Evolutionary conservation across 2,329 filamentous ascomycete species (phyloP).

Genomic region (Exserohilum turcica): DNA sequence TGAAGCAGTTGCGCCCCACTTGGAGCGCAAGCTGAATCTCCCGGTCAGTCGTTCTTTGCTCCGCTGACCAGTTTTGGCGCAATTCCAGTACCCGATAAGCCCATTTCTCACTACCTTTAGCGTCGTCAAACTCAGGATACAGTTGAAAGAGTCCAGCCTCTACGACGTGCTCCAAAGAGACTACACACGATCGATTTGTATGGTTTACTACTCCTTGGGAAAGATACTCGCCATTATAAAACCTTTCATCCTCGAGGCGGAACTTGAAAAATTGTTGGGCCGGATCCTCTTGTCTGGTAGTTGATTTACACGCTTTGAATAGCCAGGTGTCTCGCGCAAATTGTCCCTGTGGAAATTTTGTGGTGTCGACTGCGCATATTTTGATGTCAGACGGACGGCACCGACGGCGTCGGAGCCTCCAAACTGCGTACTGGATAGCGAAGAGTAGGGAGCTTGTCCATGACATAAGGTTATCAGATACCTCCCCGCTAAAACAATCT

Average conservation of each 20-base stretch:
- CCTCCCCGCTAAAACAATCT: neutral
- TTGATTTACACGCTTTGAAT: neutral
- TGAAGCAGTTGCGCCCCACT: neutral
- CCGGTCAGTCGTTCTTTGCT: neutral
- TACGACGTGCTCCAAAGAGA: neutral
- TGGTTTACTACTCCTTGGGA: neutral
- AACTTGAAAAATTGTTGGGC: neutral
- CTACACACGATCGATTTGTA: neutral
- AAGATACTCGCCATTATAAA: neutral
- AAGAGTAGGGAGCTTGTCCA: neutral
- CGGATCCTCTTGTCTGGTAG: neutral
- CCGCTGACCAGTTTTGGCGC: neutral
- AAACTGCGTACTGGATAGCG: neutral
- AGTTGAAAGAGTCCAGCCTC: neutral
- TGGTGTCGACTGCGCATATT: neutral
- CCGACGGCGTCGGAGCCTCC: neutral
- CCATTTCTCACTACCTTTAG: neutral
- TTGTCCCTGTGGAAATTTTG: neutral
- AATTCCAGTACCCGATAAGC: neutral
- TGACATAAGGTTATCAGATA: neutral
- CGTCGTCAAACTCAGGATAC: neutral
- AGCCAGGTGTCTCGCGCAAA: neutral
- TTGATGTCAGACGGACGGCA: neutral
- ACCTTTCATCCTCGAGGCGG: neutral
- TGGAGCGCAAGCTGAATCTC: neutral